Evolutionary conservation across 805 yeast genomes (phyloP), one percentile per base, ranked within the genome.

Genomic region (Metschnikowia lachancei): DNA sequence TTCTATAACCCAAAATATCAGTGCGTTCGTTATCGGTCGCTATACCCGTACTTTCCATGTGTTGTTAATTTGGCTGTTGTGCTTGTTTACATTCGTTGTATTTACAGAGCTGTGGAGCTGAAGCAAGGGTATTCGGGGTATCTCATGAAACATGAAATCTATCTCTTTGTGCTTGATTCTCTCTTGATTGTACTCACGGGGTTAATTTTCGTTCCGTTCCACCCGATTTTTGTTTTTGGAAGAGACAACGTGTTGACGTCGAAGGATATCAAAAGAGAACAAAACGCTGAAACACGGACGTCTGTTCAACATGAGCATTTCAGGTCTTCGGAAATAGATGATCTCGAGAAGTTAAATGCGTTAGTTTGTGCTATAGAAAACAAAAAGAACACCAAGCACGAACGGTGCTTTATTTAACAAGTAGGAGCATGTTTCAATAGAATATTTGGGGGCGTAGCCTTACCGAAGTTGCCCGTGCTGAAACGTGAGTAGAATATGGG

Each of bases 51-150:
- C 51, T 62, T 57, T 53, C 72, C 74, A 4, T 56, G 67, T 31
- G 73, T 63, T 2, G 49, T 70, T n/a, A 63, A 71, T 2, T 16
- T 57, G 10, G 60, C 72, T 0, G 72, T 69, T 6, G 8, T 64
- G 12, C 58, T 55, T 11, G 59, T 70, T 37, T 70, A 67, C 51
- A 65, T 67, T 38, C 59, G 56, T 39, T 66, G 70, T 52, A 49
- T 69, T 14, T 71, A 70, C 52, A 60, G 75, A 55, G 72, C 69
- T 39, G 70, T 68, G 14, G 75, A 71, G 46, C 60, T 71, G 32
- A 29, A 29, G 13, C 32, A 29, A 11, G 32, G 32, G 4, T 29
- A 12, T 12, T 12, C 4, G 6, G 32, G 32, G 32, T 29, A 29
- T 11, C 32, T 29, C 13, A 29, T 29, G 32, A 29, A n/a, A 5